Evolutionary conservation across 768 basidiomycete species (phyloP).

Genomic region (Leccinum boreale): DNA sequence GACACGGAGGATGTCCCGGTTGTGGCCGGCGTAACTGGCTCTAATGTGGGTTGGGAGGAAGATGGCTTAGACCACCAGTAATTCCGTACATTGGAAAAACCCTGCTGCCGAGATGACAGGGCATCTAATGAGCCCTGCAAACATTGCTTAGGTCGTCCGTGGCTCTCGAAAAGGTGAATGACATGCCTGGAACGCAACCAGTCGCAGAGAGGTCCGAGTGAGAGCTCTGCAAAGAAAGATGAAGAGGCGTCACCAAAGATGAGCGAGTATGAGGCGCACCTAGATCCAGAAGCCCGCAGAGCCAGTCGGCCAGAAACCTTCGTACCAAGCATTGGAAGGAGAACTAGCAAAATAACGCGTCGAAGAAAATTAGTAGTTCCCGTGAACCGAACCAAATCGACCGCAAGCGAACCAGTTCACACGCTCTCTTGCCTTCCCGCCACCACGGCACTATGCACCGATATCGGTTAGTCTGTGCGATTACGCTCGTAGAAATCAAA

Average conservation of each 20-base stretch:
- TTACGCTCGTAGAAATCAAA: background rate
- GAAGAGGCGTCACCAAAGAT: constrained; percentile 4
- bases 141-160: constrained; percentile 8
- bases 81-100: constrained; percentile 20
- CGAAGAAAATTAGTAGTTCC: background rate
- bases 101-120: constrained; percentile 13
- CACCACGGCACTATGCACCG: constrained; percentile 14
- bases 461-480: constrained; percentile 24
- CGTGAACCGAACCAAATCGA: constrained; percentile 2
- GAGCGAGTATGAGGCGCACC: constrained; percentile 8
- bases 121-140: background rate
- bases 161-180: background rate
- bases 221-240: constrained; percentile 15
- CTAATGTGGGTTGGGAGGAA: constrained; percentile 1
- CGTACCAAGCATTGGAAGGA: constrained; percentile 18
- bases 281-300: constrained; percentile 20
- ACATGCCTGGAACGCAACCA: constrained; percentile 21
- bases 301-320: constrained; percentile 21
- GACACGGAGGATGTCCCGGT: background rate
- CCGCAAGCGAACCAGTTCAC: constrained; percentile 17
- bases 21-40: constrained; percentile 1
- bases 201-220: constrained; percentile 7
- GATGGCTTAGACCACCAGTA: constrained; percentile 33
- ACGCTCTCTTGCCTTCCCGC: constrained; percentile 4
- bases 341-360: background rate